Evolutionary conservation across 305 asterid genomes (phyloP).

Genomic region (Plantago lanceolata): DNA sequence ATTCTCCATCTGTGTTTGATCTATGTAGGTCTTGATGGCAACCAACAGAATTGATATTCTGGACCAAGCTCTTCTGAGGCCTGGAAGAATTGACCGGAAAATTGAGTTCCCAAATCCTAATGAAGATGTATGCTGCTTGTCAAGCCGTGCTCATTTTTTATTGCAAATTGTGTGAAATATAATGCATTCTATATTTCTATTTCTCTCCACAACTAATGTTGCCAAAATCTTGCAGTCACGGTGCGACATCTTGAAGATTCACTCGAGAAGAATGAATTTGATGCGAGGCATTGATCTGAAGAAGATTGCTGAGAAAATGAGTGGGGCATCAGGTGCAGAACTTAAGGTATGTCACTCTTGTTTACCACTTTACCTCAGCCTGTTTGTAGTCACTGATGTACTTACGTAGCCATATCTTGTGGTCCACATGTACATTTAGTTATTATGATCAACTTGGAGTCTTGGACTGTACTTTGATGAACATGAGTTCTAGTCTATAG

Average conservation of each 20-base stretch:
- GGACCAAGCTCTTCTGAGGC: slow-evolving; percentile 84
- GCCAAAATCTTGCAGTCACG: slow-evolving; percentile 29
- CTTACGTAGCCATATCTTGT: too few relatives aligned
- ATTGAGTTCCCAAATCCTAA: slow-evolving; percentile 62
- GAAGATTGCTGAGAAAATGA: slow-evolving; percentile 58
- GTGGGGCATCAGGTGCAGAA: slow-evolving; percentile 61
- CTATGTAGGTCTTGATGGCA: slow-evolving; percentile 82
- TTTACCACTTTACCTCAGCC: background rate
- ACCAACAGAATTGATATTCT: slow-evolving; percentile 91
- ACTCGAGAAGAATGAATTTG: slow-evolving; percentile 46
- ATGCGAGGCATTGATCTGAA: slow-evolving; percentile 59
- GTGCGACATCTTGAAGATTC: slow-evolving; percentile 41
- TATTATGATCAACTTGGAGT: too few relatives aligned
- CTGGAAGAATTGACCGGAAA: slow-evolving; percentile 58
- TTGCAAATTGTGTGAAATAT: background rate
- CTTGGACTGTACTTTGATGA: too few relatives aligned
- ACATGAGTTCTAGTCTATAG: too few relatives aligned
- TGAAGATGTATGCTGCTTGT: slow-evolving; percentile 37
- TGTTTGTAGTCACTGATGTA: too few relatives aligned
- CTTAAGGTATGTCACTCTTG: slow-evolving; percentile 33
- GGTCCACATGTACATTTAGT: too few relatives aligned
- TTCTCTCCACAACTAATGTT: background rate
- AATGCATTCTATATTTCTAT: background rate
- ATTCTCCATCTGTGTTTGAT: slow-evolving; percentile 8
- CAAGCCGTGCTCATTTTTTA: background rate